Base-by-base conservation (phyloP, 495 filamentous ascomycete genomes). In the Penicillium daleae region DNA sequence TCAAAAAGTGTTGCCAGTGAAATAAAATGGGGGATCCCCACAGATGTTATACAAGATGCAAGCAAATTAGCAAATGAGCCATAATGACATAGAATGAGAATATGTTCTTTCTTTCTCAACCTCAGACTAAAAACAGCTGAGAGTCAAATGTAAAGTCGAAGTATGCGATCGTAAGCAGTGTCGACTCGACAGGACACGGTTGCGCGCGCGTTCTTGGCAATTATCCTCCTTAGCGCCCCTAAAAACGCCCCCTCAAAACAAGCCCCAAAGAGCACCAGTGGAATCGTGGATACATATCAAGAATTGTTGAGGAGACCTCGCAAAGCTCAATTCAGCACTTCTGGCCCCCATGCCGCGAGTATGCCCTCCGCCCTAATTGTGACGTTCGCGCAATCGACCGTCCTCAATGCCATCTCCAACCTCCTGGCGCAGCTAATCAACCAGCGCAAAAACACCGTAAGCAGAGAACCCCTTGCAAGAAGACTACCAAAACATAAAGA, bases 361-460 rank as follows among this genome's bases (percentile, higher is more conserved):
- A 74, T 73, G 71, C 66, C 68, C 46, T 79, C 89, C 9, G 82
- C 89, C 0, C 79, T 94, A 46, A 77, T 87, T 24, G 79, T 69
- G 29, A 87, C 89, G 13, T 89, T 92, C 6, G 71, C 93, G 24
- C 90, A 94, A 72, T 83, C 90, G 15, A 85, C 85, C 17, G 60
- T 91, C 52, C 82, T 99, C 6, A 88, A 85, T 46, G 85, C 85
- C 61, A 79, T 90, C 5, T 93, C 92, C 61, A 97, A 96, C 66
- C 62, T 97, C 62, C 72, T 97, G 27, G 95, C 93, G 3, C 93
- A 97, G 71, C 73, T 80, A 42, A 86, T 97, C 60, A 84, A 88
- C 40, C 83, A 90, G 33, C 90, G 90, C 69, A 83, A 85, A 60
- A 73, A 78, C 54, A 72, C 85, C 61, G 92, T 92, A 84, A 39